Base-by-base conservation (phyloP, 1,284 basidiomycete species). In the Ceratobasidium sp. region DNA sequence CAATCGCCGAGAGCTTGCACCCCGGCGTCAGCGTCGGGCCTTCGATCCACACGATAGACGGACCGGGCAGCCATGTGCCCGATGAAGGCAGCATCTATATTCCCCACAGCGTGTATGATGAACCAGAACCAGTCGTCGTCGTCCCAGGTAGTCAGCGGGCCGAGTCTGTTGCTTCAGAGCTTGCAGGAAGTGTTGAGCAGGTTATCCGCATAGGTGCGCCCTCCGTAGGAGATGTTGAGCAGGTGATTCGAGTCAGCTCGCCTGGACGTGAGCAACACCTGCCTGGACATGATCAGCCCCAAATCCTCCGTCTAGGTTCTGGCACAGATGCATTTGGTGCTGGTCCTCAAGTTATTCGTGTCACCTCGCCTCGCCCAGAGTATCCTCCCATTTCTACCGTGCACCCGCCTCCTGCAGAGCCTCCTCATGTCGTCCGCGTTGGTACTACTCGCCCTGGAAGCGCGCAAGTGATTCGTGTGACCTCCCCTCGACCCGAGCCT, bases 401-500 rank as follows among this genome's bases (percentile, higher is more conserved):
- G n/a, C 44, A 62, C 51, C 75, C 45, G 9, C 72, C 75, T n/a
- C 54, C 75, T 17, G n/a, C 75, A n/a, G 72, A 76, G 29, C 51
- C 75, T 4, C 56, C 73, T 69, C 63, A 67, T 45, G 64, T 74
- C 11, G 59, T 73, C 29, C 69, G 69, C 15, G 69, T 73, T 73
- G 69, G 69, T 33, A 59, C 44, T 22, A 31, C 45, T 29, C 69
- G 57, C 5, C 29, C 69, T 19, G n/a, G 48, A 29, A 73, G 31
- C 50, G 57, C 69, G 27, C 69, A 73, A 50, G 69, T 73, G 15
- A 63, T 73, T 19, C 69, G 69, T 8, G 69, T 73, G 9, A 62
- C 69, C 6, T 60, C 57, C 7, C 57, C 69, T 36, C 47, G 22
- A n/a, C 57, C 59, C 14, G 69, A 51, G 24, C 57, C 69, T 15